phyloP scores from a whole-genome alignment of 2,329 filamentous ascomycete genomes.

The Fusarium sp. region DNA sequence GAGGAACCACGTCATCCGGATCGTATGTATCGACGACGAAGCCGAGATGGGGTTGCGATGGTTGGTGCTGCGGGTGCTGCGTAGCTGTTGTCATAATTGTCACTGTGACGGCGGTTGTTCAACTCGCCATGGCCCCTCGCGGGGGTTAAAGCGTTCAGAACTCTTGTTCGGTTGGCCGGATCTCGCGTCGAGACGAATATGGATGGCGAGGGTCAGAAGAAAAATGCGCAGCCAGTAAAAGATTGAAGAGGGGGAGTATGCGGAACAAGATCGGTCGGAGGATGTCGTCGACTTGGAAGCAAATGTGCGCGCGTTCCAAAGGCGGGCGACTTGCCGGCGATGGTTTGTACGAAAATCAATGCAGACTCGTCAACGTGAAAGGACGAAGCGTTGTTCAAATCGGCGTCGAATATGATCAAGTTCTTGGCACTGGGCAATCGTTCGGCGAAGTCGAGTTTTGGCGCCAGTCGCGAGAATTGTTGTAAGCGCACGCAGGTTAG shows the following conservation, averaged over 20 bases:
- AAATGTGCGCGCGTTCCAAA: constrained; percentile 6
- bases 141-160: constrained; percentile 23
- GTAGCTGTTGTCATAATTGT: constrained; percentile 50
- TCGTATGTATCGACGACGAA: constrained; percentile 52
- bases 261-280: constrained; percentile 8
- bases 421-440: neutral
- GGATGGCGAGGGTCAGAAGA: constrained; percentile 4
- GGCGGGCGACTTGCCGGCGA: constrained; percentile 3
- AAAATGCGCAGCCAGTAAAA: constrained; percentile 2
- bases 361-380: constrained; percentile 9
- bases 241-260: constrained; percentile 2
- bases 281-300: constrained; percentile 3
- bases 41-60: constrained; percentile 38
- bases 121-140: constrained; percentile 49
- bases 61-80: constrained; percentile 46
- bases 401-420: constrained; percentile 1
- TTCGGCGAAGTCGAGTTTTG: constrained; percentile 6
- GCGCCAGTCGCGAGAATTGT: constrained; percentile 16
- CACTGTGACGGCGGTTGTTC: constrained; percentile 43
- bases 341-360: constrained; percentile 21
- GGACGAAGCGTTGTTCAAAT: constrained; percentile 5
- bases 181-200: constrained; percentile 20
- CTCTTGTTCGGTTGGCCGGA: constrained; percentile 23
- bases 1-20: constrained; percentile 55
- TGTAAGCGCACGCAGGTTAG: constrained; percentile 25